Evolutionary conservation across 106 monocot species (phyloP).

Genomic region (Vanilla planifolia): DNA sequence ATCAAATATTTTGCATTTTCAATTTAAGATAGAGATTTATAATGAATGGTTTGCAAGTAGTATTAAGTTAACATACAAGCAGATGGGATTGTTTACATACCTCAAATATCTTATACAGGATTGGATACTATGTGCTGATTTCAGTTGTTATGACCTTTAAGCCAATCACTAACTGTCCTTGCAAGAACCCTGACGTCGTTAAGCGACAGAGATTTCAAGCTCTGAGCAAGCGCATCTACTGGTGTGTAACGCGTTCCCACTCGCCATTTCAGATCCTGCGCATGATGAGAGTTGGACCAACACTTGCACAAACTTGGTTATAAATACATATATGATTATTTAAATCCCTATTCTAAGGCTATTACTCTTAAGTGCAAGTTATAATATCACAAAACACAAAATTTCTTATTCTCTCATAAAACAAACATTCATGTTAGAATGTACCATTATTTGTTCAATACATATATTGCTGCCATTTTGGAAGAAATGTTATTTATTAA

Average conservation of each 20-base stretch:
- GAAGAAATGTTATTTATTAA: no score
- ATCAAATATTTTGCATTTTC: no score
- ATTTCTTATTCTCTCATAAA: no score
- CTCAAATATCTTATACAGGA: neutral
- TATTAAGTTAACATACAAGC: neutral
- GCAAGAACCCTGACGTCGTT: constrained; percentile 65
- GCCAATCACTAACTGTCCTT: constrained; percentile 61
- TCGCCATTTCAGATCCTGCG: constrained; percentile 82
- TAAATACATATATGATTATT: no score
- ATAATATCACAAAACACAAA: no score
- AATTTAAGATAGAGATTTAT: neutral
- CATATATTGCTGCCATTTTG: no score
- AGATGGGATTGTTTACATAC: neutral
- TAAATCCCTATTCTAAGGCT: no score
- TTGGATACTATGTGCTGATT: neutral
- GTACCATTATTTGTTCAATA: no score
- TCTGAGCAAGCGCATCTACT: constrained; percentile 81
- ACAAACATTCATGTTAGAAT: no score
- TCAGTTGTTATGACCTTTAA: constrained; percentile 21
- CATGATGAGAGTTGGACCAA: no score
- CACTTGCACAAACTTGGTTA: no score
- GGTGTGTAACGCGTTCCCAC: constrained; percentile 72
- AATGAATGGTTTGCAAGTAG: neutral
- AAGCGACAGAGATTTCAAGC: constrained; percentile 65
- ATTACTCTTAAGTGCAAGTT: no score